phyloP scores from a whole-genome alignment of 208 protist species.

The Acanthamoeba healyi region DNA sequence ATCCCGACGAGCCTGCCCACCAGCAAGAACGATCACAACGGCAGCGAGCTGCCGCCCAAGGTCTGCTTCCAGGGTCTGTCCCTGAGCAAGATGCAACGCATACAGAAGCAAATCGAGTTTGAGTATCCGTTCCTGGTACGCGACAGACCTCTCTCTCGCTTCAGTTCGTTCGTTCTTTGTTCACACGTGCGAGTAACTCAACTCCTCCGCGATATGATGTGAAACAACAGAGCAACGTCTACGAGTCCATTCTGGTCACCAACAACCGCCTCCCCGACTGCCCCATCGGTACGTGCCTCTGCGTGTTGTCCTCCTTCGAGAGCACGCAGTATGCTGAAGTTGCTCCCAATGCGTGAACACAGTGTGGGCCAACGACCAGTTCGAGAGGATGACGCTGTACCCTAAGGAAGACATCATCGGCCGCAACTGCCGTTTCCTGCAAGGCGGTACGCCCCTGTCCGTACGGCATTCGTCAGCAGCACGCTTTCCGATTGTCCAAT shows the following conservation, averaged over 20 bases:
- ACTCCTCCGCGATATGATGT: too few species aligned
- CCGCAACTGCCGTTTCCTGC: slow-evolving; percentile 64
- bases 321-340: too few species aligned
- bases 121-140: not conserved
- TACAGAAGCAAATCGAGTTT: slow-evolving; percentile 18
- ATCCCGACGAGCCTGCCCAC: not conserved
- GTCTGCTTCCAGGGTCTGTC: not conserved
- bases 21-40: not conserved
- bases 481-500: not conserved
- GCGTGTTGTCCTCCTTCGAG: not conserved
- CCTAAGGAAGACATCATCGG: slow-evolving; percentile 68
- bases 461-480: not conserved
- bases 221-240: too few species aligned
- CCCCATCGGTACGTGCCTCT: not conserved
- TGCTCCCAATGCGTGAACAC: not conserved
- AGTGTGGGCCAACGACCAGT: slow-evolving; percentile 64
- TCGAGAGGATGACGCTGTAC: slow-evolving; percentile 72
- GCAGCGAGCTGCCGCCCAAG: not conserved
- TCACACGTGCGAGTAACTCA: too few species aligned
- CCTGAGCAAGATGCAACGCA: not conserved
- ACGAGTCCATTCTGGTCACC: not conserved
- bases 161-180: too few species aligned
- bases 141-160: too few species aligned
- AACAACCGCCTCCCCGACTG: not conserved
- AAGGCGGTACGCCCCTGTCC: not conserved